Percentiles rank a stretch among this genome's conserved stretches.
Evolutionary conservation across 257 asterid species (phyloP).

Genomic region (Verbascum thapsus): DNA sequence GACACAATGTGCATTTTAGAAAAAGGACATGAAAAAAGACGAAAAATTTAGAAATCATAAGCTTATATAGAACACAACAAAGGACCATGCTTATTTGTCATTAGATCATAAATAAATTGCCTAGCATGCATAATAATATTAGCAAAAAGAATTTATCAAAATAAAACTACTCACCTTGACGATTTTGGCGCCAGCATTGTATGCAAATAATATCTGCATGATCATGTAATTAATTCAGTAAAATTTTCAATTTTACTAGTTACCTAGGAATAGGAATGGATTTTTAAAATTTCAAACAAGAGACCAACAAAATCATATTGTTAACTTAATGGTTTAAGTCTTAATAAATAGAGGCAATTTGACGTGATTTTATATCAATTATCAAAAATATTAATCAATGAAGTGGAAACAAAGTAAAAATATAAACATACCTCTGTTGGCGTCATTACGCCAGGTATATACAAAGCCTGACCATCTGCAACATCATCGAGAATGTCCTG

Average conservation of each 20-base stretch:
- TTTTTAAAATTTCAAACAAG: not conserved
- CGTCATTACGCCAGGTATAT: conserved; percentile 89
- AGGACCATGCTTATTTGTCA: too few species aligned
- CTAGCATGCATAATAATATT: too few species aligned
- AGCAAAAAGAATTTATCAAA: not conserved
- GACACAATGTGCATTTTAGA: not conserved
- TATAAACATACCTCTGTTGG: conserved; percentile 69
- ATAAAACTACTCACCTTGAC: conserved; percentile 51
- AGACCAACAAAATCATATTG: not conserved
- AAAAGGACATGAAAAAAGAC: not conserved
- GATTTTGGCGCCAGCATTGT: conserved; percentile 67
- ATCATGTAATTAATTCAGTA: conserved; percentile 24
- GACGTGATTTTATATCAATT: not conserved
- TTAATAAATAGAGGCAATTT: not conserved
- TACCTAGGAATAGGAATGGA: not conserved
- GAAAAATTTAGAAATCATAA: conserved; percentile 1
- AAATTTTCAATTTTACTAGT: not conserved
- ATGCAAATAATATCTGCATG: conserved; percentile 69
- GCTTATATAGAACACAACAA: too few species aligned
- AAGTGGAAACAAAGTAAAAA: not conserved
- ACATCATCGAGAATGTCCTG: conserved; percentile 68
- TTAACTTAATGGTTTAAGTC: not conserved
- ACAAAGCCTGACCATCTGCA: conserved; percentile 52
- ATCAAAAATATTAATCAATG: not conserved
- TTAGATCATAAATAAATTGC: too few species aligned